Base-by-base conservation (phyloP, 2,329 filamentous ascomycete species). In the Lasiodiplodia theobromae region DNA sequence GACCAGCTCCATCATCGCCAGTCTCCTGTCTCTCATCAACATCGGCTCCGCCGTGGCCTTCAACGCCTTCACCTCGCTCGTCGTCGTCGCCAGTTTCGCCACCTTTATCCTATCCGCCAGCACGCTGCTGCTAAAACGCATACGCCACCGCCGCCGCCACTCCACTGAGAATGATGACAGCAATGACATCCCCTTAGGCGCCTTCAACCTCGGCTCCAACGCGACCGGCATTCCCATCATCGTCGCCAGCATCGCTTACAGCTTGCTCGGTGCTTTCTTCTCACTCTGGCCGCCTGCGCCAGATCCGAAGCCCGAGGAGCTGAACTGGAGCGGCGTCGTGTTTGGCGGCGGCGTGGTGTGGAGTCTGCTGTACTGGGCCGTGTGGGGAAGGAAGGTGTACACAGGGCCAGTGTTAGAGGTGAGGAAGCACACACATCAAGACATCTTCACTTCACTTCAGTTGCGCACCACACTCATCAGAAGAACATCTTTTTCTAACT, bases 11-110 rank as follows among this genome's bases (percentile, higher is more conserved):
- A 31, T 6, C 25, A n/a, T 34, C 12, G n/a, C 47, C 28, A 31
- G 78, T 4, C 77, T 86, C 3, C 79, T 87, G 47, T 81, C 82
- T 0, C 75, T 86, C 28, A 85, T 87, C 77, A 86, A 86, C 71
- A 82, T 87, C 66, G 84, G 83, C 54, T 85, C 83, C n/a, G 74
- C 77, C 23, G 53, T 38, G 2, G 65, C 52, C 2, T 58, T 60
- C 44, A 67, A 34, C 51, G 63, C 49, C n/a, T 54, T 54, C 52
- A 44, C 23, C 40, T 62, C 49, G 12, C 66, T 54, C 31, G 60
- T 64, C 44, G 47, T 67, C n/a, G 47, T 47, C 25, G 66, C 66
- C 10, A 56, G 25, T 28, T 67, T 37, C 54, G 16, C 47, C n/a
- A 40, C 31, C 25, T 63, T 53, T 40, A 11, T 52, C 11, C 5